Base-by-base conservation (phyloP, 2,329 filamentous ascomycete genomes). In the Calonectria pauciramosa region DNA sequence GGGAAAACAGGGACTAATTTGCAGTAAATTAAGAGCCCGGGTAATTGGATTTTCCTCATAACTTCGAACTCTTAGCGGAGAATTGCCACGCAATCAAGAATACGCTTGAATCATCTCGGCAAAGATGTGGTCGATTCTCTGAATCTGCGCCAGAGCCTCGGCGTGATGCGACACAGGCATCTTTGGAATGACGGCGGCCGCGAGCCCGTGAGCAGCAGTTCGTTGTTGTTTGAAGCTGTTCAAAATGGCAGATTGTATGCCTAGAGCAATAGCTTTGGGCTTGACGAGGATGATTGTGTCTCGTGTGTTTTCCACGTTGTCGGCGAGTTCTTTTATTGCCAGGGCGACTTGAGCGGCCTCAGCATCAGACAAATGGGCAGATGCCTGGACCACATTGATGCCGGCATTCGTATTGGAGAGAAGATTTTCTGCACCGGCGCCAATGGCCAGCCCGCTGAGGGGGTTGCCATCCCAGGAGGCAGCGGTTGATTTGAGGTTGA, bases 231-330 rank as follows among this genome's bases (percentile, higher is more conserved):
- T 78, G 32, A 90, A 77, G 72, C 85, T 86, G 20, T 87, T 54
- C 49, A 88, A 80, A 44, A 90, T 87, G 44, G 88, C 78, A 0
- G 87, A 86, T 60, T 82, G 83, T 44, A 89, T 76, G 1, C 87
- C 68, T 8, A 88, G 78, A 49, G 81, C 81, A 76, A 88, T 85
- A 72, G 90, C 90, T 75, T 87, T 86, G 26, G 80, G 82, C 80
- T 88, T 88, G 34, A 83, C 79, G 14, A 72, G 78, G 72, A 88
- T 81, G 28, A 89, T 79, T n/a, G 82, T 82, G 10, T 80, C 76
- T 36, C 89, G 82, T 5, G 86, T 86, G 38, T 77, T 68, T 76
- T 87, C 84, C 74, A 88, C 86, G n/a, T 81, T 80, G 14, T 59
- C 69, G 56, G 83, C 81, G 32, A 89, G 84, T 10, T 81, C 75